phyloP scores from a whole-genome alignment of 108 stramenopile genomes.

The Phaeodactylum tricornutum region DNA sequence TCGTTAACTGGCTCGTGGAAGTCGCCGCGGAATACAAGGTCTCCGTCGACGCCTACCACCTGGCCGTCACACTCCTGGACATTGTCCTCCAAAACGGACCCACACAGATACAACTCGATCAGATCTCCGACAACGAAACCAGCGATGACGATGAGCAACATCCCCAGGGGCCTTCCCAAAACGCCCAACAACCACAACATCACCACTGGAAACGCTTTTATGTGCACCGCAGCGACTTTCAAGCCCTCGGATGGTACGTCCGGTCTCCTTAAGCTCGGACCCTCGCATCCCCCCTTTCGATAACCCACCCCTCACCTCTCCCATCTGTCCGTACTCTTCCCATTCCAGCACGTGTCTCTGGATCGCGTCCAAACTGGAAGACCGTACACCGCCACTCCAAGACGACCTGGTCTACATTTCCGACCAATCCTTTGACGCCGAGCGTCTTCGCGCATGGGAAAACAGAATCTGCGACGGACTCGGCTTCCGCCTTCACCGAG shows the following conservation, averaged over 20 bases:
- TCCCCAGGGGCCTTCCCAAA: neutral
- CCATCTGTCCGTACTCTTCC: too few relatives aligned
- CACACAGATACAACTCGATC: neutral
- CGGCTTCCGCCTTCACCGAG: constrained; percentile 29
- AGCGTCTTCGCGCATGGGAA: constrained; percentile 62
- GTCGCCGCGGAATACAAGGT: constrained; percentile 67
- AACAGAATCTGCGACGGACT: constrained; percentile 43
- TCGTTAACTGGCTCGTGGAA: constrained; percentile 90
- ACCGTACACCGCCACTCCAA: constrained; percentile 29
- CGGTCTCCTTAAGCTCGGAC: neutral
- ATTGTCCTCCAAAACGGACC: constrained; percentile 39
- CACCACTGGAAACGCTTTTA: neutral
- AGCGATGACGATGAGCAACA: neutral
- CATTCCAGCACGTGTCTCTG: constrained; percentile 52
- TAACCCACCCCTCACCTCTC: too few relatives aligned
- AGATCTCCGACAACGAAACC: too few relatives aligned
- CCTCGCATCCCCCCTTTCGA: too few relatives aligned
- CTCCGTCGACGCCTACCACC: constrained; percentile 45
- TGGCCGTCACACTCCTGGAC: constrained; percentile 64
- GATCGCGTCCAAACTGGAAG: constrained; percentile 75
- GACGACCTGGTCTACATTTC: constrained; percentile 67
- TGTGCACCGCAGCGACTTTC: constrained; percentile 32
- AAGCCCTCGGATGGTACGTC: constrained; percentile 53
- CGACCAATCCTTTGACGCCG: constrained; percentile 44
- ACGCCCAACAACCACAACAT: neutral